Evolutionary conservation across 768 basidiomycete species (phyloP), one percentile per base, ranked within the genome.

Genomic region (Boletus bicolor): DNA sequence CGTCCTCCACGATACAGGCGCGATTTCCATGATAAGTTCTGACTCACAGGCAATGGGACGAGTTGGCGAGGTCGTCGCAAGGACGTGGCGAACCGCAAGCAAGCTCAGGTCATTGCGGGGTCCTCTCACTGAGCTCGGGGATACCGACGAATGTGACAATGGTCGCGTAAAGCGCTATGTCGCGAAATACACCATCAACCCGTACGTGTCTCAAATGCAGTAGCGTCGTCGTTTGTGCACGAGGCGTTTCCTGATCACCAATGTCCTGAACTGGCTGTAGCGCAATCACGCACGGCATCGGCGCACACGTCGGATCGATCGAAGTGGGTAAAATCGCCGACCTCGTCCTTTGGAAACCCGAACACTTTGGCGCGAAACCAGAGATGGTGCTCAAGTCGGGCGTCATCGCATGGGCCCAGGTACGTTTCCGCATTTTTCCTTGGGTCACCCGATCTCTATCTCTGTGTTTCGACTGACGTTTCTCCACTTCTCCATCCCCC

Each of bases 41-140:
- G 97, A 99, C 69, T 89, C 93, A 3, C 97, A 98, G 71, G 97
- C 97, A 0, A 98, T 99, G 97, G 95, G 96, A 10, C 84, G 96
- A 17, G 93, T 99, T 7, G 97, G 93, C 10, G 97, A 99, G 70
- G 96, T 98, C 17, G 76, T 93, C 2, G 82, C 87, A 44, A 76
- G 97, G 50, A 97, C 97, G 0, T 99, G 97, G 97, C 79, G 95
- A 44, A 98, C 97, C 0, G 97, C 97, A 34, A 91, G 89, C 71
- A 99, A 99, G 77, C 87, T 99, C 88, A 81, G 82, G 53, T 83
- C 86, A 44, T 76, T 88, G 57, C 75, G 81, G 28, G 97, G 97
- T 0, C 86, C 93, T 5, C 76, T 98, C 44, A 66, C 66, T 1
- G 72, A 77, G 2, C 76, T 93, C 32, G 90, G 90, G 7, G 70